phyloP scores from a whole-genome alignment of 352 stramenopile genomes.

The Saprolegnia diclina region DNA sequence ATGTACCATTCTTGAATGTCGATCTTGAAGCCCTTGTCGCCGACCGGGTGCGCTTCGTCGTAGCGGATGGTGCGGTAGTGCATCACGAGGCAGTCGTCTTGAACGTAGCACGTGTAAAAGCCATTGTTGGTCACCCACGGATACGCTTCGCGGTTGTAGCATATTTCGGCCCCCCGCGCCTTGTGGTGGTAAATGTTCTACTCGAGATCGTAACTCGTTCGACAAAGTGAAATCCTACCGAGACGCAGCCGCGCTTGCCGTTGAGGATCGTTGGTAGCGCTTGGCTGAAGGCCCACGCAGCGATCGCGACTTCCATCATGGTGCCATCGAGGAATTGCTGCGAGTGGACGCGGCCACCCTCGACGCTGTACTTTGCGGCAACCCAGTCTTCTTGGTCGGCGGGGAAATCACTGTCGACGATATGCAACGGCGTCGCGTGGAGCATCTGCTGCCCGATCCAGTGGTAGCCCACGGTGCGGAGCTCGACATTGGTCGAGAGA shows the following conservation, averaged over 20 bases:
- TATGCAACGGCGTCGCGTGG: neutral
- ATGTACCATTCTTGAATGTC: slow-evolving; percentile 16
- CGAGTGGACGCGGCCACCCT: neutral
- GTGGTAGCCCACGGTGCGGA: slow-evolving; percentile 5
- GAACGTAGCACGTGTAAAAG: slow-evolving; percentile 2
- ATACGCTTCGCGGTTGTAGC: slow-evolving; percentile 4
- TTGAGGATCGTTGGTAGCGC: slow-evolving; percentile 11
- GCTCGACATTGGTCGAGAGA: neutral
- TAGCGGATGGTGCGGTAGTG: slow-evolving; percentile 6
- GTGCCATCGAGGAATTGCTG: neutral
- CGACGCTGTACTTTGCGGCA: neutral
- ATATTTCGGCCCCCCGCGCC: neutral
- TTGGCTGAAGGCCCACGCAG: slow-evolving; percentile 6
- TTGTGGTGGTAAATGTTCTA: slow-evolving; percentile 16
- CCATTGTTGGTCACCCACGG: slow-evolving; percentile 4
- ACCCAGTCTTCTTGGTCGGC: neutral
- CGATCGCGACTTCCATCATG: neutral
- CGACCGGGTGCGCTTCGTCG: neutral
- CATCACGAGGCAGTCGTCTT: slow-evolving; percentile 1
- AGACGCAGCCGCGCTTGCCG: neutral
- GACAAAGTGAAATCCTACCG: neutral
- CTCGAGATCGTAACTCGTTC: no score
- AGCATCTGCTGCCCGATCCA: slow-evolving; percentile 16
- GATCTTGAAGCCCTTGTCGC: slow-evolving; percentile 8
- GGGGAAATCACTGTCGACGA: neutral